These are phyloP conservation scores for Trametes villosa DNA, from an alignment of 768 basidiomycete species.

Conservation along the genomic window DNA sequence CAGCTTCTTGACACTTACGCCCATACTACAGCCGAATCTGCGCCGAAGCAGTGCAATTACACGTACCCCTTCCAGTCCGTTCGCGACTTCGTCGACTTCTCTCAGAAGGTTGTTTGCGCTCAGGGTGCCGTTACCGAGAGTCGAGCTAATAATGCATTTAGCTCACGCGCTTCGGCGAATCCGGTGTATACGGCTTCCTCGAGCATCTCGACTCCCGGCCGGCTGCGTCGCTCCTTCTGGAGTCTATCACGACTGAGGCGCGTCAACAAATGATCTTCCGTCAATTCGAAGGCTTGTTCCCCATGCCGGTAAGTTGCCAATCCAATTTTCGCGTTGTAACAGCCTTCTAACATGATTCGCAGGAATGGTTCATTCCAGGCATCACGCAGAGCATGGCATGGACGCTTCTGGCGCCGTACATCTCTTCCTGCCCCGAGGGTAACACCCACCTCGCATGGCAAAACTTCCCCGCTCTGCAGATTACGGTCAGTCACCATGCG, in stretches of 20 bases:
- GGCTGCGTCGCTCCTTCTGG: slow-evolving; percentile 53
- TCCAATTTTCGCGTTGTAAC: background rate
- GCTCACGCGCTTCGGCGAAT: slow-evolving; percentile 59
- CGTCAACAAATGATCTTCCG: slow-evolving; percentile 70
- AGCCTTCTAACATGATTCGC: background rate
- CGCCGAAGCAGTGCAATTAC: slow-evolving; percentile 59
- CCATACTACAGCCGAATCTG: slow-evolving; percentile 38
- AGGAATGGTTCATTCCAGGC: slow-evolving; percentile 54
- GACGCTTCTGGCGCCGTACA: slow-evolving; percentile 60
- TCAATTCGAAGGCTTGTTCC: slow-evolving; percentile 64
- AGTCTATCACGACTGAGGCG: slow-evolving; percentile 64
- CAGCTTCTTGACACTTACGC: background rate
- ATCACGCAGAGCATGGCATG: slow-evolving; percentile 67
- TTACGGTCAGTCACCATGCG: slow-evolving; percentile 40
- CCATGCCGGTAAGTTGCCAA: slow-evolving; percentile 50
- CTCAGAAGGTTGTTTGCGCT: slow-evolving; percentile 47
- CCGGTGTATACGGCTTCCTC: slow-evolving; percentile 68
- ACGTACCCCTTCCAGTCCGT: slow-evolving; percentile 58
- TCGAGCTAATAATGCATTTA: slow-evolving; percentile 4
- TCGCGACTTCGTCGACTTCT: slow-evolving; percentile 63
- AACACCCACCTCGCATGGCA: slow-evolving; percentile 56
- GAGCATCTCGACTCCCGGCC: slow-evolving; percentile 62
- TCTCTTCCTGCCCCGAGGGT: slow-evolving; percentile 53
- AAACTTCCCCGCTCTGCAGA: slow-evolving; percentile 59
- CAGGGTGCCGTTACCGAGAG: too few species aligned